These are phyloP conservation scores for Tuctoria greenei DNA, from an alignment of 176 grass and related monocot genomes.

Conservation along the genomic window DNA sequence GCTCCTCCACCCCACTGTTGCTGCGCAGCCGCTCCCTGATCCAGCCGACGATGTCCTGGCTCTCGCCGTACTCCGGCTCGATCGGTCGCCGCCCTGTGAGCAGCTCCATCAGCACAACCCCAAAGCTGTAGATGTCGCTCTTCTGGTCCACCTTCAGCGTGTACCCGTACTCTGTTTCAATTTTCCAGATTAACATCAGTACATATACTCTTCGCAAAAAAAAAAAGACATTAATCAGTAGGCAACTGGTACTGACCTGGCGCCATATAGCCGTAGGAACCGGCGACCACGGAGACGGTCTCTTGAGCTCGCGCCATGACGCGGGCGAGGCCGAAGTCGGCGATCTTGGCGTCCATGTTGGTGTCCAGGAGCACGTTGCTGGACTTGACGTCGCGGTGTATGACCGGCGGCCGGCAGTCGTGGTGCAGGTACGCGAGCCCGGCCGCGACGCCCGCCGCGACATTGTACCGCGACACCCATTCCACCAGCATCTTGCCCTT, in stretches of 20 bases:
- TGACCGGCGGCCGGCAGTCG: slow-evolving; percentile 85
- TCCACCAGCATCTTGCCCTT: slow-evolving; percentile 67
- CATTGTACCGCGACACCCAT: slow-evolving; percentile 90
- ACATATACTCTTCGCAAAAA: neutral
- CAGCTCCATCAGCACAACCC: slow-evolving; percentile 86
- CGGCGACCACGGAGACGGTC: slow-evolving; percentile 81
- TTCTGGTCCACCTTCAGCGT: slow-evolving; percentile 94
- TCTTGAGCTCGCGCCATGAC: slow-evolving; percentile 76
- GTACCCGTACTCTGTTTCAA: slow-evolving; percentile 76
- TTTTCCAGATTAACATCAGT: neutral
- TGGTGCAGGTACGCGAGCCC: slow-evolving; percentile 94
- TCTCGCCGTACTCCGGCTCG: slow-evolving; percentile 77
- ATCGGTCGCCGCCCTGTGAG: slow-evolving; percentile 75
- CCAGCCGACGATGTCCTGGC: slow-evolving; percentile 80
- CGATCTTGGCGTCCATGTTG: slow-evolving; percentile 82
- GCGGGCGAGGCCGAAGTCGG: slow-evolving; percentile 87
- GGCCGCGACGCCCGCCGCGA: slow-evolving; percentile 70
- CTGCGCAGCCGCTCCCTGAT: slow-evolving; percentile 65
- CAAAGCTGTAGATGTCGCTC: slow-evolving; percentile 97
- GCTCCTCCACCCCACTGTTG: slow-evolving; percentile 68
- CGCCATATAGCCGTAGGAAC: slow-evolving; percentile 94
- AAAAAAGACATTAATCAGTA: too few species aligned
- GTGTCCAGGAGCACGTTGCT: slow-evolving; percentile 92
- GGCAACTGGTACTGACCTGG: slow-evolving; percentile 46
- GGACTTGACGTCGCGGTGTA: slow-evolving; percentile 95